phyloP scores from a whole-genome alignment of 2,329 filamentous ascomycete genomes.

The Cercospora sp. region DNA sequence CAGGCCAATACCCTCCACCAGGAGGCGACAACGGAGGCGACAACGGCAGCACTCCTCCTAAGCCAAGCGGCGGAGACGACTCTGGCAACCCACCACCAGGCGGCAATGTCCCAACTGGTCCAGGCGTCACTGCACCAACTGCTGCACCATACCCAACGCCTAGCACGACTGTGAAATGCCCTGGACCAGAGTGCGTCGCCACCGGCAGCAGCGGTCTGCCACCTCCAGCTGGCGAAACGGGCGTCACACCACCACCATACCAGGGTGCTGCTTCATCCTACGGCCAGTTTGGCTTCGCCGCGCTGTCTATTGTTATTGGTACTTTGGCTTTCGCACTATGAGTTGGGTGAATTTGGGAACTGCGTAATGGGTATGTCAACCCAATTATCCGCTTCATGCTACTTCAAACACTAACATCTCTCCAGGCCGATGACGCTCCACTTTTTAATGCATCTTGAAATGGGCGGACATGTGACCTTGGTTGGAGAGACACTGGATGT shows the following conservation, averaged over 20 bases:
- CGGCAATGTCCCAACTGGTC: conserved; percentile 16
- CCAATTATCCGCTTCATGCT: background rate
- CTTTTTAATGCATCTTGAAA: conserved; percentile 4
- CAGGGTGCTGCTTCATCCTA: conserved; percentile 21
- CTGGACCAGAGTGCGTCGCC: conserved; percentile 32
- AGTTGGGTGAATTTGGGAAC: background rate
- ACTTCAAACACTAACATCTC: background rate
- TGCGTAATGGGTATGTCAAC: conserved; percentile 11
- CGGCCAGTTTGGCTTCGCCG: conserved; percentile 20
- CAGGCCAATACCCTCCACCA: conserved; percentile 11
- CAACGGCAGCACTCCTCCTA: conserved; percentile 6
- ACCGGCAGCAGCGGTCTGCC: conserved; percentile 26
- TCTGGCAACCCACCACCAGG: conserved; percentile 6
- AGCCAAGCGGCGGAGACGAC: conserved; percentile 5
- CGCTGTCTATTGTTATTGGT: conserved; percentile 26
- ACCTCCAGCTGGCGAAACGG: conserved; percentile 16
- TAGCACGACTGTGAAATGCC: conserved; percentile 26
- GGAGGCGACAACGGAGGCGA: background rate
- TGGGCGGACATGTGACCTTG: background rate
- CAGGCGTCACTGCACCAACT: conserved; percentile 14
- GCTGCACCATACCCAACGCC: conserved; percentile 26
- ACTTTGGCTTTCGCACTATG: conserved; percentile 31
- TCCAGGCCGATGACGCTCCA: background rate
- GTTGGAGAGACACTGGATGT: background rate
- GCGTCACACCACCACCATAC: conserved; percentile 22